Percentiles rank a stretch among this genome's conserved stretches.
Conservation (phyloP, 495 filamentous ascomycete species). For the Aspergillus indologenus region DNA sequence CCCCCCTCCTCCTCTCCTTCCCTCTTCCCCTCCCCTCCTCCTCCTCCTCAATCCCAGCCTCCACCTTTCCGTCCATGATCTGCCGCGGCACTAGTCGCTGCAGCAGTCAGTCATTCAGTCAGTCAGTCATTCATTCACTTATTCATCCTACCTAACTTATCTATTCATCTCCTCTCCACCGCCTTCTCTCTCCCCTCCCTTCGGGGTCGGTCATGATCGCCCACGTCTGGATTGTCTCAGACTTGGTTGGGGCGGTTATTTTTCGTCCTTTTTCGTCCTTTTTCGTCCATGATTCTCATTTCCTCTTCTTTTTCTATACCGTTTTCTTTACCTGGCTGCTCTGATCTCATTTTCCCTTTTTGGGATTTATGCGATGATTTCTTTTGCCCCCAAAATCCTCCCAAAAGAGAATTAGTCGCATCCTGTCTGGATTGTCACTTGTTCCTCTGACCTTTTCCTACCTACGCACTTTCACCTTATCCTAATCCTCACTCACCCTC, state of each 20-base stretch:
- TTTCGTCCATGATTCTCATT: conserved; percentile 8
- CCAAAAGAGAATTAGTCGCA: not conserved
- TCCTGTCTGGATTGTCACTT: not conserved
- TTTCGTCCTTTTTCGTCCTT: conserved; percentile 2
- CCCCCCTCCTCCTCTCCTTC: conserved; percentile 20
- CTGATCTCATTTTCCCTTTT: conserved; percentile 9
- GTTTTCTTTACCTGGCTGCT: conserved; percentile 14
- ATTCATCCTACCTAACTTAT: not conserved
- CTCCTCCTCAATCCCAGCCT: conserved; percentile 9
- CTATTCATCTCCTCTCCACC: conserved; percentile 15
- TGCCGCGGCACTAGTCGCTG: conserved; percentile 20
- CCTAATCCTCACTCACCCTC: conserved; percentile 14
- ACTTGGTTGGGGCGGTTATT: conserved; percentile 8
- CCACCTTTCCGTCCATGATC: conserved; percentile 27
- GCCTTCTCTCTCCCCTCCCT: conserved; percentile 6
- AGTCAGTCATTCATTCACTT: not conserved
- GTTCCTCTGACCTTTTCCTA: conserved; percentile 11
- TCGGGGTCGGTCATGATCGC: conserved; percentile 16
- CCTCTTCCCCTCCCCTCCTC: conserved; percentile 19
- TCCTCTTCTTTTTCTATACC: conserved; percentile 15
- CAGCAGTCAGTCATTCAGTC: conserved; percentile 24
- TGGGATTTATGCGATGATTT: conserved; percentile 2
- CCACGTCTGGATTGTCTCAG: conserved; percentile 20
- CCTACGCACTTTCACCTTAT: conserved; percentile 10
- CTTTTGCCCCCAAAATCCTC: conserved; percentile 9